Conservation (phyloP, 345 rosid species). For the Ailanthus altissimus region DNA sequence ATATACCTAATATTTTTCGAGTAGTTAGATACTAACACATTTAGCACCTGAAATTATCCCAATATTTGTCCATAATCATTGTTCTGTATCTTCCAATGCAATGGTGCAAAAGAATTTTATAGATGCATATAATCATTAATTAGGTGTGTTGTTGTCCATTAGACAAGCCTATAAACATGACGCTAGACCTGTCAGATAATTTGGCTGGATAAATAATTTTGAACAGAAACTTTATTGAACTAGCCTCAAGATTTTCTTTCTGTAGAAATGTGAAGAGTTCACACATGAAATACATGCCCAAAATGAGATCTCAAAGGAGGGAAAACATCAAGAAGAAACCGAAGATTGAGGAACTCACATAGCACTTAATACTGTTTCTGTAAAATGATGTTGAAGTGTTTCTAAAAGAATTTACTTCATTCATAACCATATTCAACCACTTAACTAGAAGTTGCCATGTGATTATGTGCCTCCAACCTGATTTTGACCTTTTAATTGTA, state of each 20-base stretch:
- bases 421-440: neutral
- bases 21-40: neutral
- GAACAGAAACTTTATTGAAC: neutral
- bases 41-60: neutral
- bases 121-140: neutral
- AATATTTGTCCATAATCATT: neutral
- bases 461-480: neutral
- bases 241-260: neutral
- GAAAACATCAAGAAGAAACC: too few species aligned
- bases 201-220: neutral
- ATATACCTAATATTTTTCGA: neutral
- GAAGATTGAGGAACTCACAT: neutral
- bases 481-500: neutral
- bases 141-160: neutral
- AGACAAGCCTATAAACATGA: neutral
- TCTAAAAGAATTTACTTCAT: neutral
- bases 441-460: neutral
- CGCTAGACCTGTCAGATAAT: neutral
- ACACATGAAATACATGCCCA: neutral
- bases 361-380: neutral
- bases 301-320: too few species aligned
- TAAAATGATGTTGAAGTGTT: neutral
- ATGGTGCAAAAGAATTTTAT: neutral
- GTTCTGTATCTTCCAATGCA: neutral
- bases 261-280: neutral